A percentile compares a stretch with the other conserved stretches of the same genome.
Conservation (phyloP, 148 eudicot species). For the Silene conica region DNA sequence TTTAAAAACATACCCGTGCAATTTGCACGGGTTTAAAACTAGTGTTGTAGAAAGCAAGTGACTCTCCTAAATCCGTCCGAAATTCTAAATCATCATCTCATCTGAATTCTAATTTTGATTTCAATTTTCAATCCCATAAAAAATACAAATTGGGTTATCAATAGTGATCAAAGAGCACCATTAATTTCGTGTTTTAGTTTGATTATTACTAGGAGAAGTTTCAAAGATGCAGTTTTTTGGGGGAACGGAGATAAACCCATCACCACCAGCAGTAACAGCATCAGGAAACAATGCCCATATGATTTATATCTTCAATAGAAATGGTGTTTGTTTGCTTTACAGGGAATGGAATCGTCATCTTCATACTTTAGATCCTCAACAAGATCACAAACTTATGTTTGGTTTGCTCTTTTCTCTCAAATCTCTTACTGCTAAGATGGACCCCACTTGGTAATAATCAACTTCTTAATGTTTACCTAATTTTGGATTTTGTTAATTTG, state of each 20-base stretch:
- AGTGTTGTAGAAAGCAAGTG: no score
- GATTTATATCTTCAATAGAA: slow-evolving; percentile 82
- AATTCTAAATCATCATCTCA: no score
- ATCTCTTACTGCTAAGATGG: slow-evolving; percentile 92
- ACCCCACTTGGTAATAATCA: slow-evolving; percentile 57
- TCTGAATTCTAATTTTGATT: no score
- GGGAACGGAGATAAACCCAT: slow-evolving; percentile 82
- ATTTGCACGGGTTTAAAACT: no score
- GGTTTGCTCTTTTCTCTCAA: slow-evolving; percentile 87
- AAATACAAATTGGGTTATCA: no score
- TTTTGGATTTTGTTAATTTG: no score
- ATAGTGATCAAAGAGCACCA: not conserved
- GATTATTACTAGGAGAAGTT: not conserved
- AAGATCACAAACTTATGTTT: slow-evolving; percentile 94
- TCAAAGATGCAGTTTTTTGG: slow-evolving; percentile 74
- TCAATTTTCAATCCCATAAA: no score
- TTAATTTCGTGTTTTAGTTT: not conserved
- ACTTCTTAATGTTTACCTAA: no score
- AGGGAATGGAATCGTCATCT: slow-evolving; percentile 90
- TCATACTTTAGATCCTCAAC: slow-evolving; percentile 60
- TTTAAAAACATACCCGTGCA: no score
- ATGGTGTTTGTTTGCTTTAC: slow-evolving; percentile 75
- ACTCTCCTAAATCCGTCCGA: no score
- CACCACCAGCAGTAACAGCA: slow-evolving; percentile 78
- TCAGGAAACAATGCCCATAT: slow-evolving; percentile 83